Evolutionary conservation across 2,329 filamentous ascomycete species (phyloP).

Genomic region (Epichloe elymi): DNA sequence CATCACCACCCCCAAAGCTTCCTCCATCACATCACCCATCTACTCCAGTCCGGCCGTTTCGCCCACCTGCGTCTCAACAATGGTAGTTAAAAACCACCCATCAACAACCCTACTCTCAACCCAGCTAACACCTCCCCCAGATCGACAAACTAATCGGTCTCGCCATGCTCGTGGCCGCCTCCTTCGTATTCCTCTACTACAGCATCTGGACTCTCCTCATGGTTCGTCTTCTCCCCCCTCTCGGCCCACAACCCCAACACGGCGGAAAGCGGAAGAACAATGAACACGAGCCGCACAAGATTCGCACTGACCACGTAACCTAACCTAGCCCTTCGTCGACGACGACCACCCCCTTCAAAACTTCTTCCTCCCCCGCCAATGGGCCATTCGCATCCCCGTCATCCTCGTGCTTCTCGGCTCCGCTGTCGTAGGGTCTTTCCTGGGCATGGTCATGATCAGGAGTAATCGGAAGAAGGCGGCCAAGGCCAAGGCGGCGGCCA

Average conservation of each 20-base stretch:
- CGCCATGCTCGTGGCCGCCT: constrained; percentile 55
- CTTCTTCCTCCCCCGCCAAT: constrained; percentile 92
- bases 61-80: constrained; percentile 13
- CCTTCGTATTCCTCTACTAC: constrained; percentile 69
- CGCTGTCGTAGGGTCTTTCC: constrained; percentile 89
- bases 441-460: constrained; percentile 95
- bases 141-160: constrained; percentile 71
- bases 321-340: constrained; percentile 81
- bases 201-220: constrained; percentile 95
- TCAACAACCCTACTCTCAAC: not conserved
- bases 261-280: not conserved
- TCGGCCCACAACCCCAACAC: no score
- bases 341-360: constrained; percentile 84
- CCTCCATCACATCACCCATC: not conserved
- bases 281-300: not conserved
- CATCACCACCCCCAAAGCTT: not conserved
- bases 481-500: constrained; percentile 72
- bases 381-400: constrained; percentile 96
- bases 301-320: not conserved
- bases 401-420: constrained; percentile 86
- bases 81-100: constrained; percentile 13
- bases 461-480: constrained; percentile 96
- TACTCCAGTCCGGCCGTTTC: constrained; percentile 3
- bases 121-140: constrained; percentile 30
- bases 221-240: constrained; percentile 40